Evolutionary conservation across 208 protist species (phyloP).

Genomic region (Trypanosoma caninum): DNA sequence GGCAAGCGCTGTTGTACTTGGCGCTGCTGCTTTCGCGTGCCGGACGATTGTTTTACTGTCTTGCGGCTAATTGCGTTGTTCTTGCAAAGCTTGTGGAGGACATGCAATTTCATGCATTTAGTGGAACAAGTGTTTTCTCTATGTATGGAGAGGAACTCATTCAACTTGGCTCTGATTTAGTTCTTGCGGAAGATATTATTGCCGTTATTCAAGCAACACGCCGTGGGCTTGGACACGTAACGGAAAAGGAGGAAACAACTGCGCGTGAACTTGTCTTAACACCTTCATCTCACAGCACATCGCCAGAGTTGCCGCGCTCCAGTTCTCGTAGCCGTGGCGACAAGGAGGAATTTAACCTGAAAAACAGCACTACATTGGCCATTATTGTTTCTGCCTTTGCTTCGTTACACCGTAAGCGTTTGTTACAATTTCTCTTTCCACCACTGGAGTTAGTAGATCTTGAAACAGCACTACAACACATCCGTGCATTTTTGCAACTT

Average conservation of each 20-base stretch:
- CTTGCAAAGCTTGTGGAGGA: constrained; percentile 56
- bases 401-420: constrained; percentile 44
- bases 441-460: constrained; percentile 47
- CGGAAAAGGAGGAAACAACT: background rate
- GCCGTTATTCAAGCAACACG: constrained; percentile 31
- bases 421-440: constrained; percentile 38
- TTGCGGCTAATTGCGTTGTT: constrained; percentile 44
- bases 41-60: constrained; percentile 18
- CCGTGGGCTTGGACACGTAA: constrained; percentile 21
- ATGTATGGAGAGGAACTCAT: constrained; percentile 61
- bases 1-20: constrained; percentile 57
- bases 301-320: constrained; percentile 3
- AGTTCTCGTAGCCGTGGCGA: constrained; percentile 12
- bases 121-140: constrained; percentile 50
- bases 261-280: background rate
- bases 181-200: constrained; percentile 35
- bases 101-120: constrained; percentile 68
- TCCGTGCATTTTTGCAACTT: constrained; percentile 55
- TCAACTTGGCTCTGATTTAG: constrained; percentile 17
- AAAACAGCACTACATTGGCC: constrained; percentile 25
- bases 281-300: background rate
- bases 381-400: constrained; percentile 60
- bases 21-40: constrained; percentile 37
- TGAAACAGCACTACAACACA: constrained; percentile 50
- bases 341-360: background rate